Conservation (phyloP, 2,329 filamentous ascomycete species). For the Lomentospora prolificans region DNA sequence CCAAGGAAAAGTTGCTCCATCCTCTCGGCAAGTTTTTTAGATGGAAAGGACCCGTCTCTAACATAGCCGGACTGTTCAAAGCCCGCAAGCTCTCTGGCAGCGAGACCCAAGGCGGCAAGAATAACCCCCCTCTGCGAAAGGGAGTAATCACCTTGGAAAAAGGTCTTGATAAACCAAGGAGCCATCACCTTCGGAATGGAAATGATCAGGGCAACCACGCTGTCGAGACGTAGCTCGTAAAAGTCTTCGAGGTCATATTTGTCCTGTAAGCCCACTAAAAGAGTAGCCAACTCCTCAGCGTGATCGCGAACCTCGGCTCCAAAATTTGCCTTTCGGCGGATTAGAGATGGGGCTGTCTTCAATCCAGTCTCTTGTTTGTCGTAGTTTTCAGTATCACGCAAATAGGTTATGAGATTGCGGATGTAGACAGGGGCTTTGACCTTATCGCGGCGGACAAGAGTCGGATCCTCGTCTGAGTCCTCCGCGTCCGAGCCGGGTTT, state of each 20-base stretch:
- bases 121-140: conserved; percentile 73
- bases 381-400: conserved; percentile 74
- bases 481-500: conserved; percentile 84
- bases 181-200: conserved; percentile 69
- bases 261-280: conserved; percentile 73
- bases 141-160: conserved; percentile 89
- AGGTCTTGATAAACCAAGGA: conserved; percentile 72
- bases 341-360: conserved; percentile 64
- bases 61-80: conserved; percentile 50
- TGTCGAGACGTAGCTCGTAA: conserved; percentile 62
- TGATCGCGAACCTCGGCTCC: conserved; percentile 83
- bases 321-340: conserved; percentile 79
- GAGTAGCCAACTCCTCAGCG: conserved; percentile 65
- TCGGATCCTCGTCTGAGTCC: conserved; percentile 90
- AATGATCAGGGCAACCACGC: conserved; percentile 71
- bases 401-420: conserved; percentile 67
- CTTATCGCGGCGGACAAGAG: conserved; percentile 74
- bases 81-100: conserved; percentile 76
- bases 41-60: conserved; percentile 56
- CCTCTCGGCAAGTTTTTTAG: conserved; percentile 64
- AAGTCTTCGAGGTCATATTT: conserved; percentile 76
- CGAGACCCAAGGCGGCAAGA: conserved; percentile 71
- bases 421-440: conserved; percentile 82
- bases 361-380: conserved; percentile 77
- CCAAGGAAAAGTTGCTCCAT: conserved; percentile 62